These are phyloP conservation scores for Talaromyces funiculosus DNA, from an alignment of 2,329 filamentous ascomycete genomes.

Conservation along the genomic window DNA sequence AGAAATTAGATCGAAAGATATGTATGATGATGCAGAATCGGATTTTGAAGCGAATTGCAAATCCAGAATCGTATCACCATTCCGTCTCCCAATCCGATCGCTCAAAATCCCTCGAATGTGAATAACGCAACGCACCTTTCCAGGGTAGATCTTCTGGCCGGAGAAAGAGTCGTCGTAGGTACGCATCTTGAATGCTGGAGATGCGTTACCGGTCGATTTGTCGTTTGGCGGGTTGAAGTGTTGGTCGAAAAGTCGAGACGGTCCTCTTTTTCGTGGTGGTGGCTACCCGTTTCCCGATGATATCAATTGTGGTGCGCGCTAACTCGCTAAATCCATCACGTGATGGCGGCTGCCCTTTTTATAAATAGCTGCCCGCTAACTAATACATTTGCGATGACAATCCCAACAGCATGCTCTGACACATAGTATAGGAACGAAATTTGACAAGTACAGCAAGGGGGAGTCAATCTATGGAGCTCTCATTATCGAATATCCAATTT, in stretches of 20 bases:
- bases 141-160: slow-evolving; percentile 73
- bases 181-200: slow-evolving; percentile 58
- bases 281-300: slow-evolving; percentile 16
- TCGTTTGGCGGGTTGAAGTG: slow-evolving; percentile 40
- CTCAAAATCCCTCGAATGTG: slow-evolving; percentile 11
- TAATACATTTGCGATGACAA: not conserved
- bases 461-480: not conserved
- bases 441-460: not conserved
- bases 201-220: slow-evolving; percentile 39
- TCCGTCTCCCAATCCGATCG: not conserved
- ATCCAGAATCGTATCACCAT: not conserved
- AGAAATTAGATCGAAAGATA: not conserved
- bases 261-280: slow-evolving; percentile 10
- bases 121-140: slow-evolving; percentile 57
- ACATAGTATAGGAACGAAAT: not conserved
- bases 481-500: too few relatives aligned
- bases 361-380: slow-evolving; percentile 3
- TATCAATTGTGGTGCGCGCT: slow-evolving; percentile 38
- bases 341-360: slow-evolving; percentile 37
- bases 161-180: slow-evolving; percentile 75
- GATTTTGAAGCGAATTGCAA: not conserved
- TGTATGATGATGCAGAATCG: not conserved
- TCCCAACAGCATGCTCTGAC: not conserved
- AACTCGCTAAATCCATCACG: slow-evolving; percentile 42
- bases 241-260: slow-evolving; percentile 34